Conservation (phyloP, 2,329 filamentous ascomycete species). For the Ceratocystis alfenasii region DNA sequence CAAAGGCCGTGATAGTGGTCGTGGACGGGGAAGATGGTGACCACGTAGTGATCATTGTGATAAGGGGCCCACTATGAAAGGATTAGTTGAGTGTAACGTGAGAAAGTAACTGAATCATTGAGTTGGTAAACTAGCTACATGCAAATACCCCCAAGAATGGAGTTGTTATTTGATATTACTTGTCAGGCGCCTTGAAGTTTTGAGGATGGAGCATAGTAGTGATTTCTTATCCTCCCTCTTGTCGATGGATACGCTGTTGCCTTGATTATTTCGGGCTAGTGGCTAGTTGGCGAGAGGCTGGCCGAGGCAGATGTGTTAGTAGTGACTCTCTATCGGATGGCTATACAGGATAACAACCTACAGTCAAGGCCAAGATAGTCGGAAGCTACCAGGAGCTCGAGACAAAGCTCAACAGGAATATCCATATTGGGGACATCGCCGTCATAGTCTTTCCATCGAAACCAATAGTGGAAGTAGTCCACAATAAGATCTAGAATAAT, state of each 20-base stretch:
- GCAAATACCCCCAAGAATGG: too few species aligned
- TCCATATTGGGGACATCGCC: conserved; percentile 72
- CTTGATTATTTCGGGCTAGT: neutral
- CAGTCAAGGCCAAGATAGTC: conserved; percentile 57
- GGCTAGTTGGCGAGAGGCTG: conserved; percentile 6
- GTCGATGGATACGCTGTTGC: neutral
- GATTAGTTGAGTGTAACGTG: neutral
- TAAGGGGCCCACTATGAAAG: neutral
- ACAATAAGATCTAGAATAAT: conserved; percentile 67
- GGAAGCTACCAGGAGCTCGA: conserved; percentile 65
- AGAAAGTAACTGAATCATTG: neutral
- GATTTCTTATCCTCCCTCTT: too few species aligned
- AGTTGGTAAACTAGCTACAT: neutral
- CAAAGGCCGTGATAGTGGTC: conserved; percentile 26
- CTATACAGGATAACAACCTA: conserved; percentile 27
- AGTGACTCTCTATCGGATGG: neutral
- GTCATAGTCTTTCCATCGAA: conserved; percentile 62
- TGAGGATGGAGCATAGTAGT: too few species aligned
- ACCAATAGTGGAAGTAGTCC: conserved; percentile 77
- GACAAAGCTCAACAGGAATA: conserved; percentile 63
- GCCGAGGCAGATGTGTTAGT: neutral
- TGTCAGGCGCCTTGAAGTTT: too few species aligned
- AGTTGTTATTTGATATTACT: neutral
- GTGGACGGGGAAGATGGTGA: conserved; percentile 6
- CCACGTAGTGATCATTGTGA: neutral